Conservation (phyloP, 495 filamentous ascomycete genomes). For the Penicillium riverlandense region DNA sequence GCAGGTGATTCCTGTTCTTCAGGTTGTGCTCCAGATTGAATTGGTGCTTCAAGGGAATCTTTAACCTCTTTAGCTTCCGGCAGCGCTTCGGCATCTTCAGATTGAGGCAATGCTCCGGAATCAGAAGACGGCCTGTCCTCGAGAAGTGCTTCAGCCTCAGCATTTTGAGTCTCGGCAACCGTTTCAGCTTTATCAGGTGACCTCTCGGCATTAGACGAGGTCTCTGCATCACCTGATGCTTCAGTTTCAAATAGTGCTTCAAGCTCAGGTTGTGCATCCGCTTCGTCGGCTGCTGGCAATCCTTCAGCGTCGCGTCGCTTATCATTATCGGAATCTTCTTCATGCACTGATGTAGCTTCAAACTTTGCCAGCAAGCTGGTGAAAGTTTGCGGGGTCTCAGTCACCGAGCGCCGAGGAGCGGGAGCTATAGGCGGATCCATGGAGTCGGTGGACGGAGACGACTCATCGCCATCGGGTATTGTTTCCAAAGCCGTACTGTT, state of each 20-base stretch:
- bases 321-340: conserved; percentile 16
- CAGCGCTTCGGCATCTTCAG: no score
- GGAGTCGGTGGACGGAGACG: conserved; percentile 6
- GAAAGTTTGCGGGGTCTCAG: conserved; percentile 39
- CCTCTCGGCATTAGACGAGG: no score
- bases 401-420: conserved; percentile 16
- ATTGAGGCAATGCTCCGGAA: no score
- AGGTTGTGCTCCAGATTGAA: neutral
- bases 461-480: conserved; percentile 17
- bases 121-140: no score
- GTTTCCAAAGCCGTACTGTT: conserved; percentile 20
- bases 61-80: no score
- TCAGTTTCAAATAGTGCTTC: neutral
- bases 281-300: conserved; percentile 42
- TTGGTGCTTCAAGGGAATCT: neutral
- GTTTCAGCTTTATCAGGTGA: no score
- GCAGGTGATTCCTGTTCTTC: neutral
- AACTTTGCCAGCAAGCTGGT: conserved; percentile 39
- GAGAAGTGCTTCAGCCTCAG: no score
- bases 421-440: conserved; percentile 9
- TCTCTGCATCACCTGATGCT: no score
- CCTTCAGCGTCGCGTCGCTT: conserved; percentile 37
- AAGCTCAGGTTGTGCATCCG: neutral
- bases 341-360: conserved; percentile 26
- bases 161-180: no score